Evolutionary conservation across 148 eudicot genomes (phyloP).

Genomic region (Agrostemma githago): DNA sequence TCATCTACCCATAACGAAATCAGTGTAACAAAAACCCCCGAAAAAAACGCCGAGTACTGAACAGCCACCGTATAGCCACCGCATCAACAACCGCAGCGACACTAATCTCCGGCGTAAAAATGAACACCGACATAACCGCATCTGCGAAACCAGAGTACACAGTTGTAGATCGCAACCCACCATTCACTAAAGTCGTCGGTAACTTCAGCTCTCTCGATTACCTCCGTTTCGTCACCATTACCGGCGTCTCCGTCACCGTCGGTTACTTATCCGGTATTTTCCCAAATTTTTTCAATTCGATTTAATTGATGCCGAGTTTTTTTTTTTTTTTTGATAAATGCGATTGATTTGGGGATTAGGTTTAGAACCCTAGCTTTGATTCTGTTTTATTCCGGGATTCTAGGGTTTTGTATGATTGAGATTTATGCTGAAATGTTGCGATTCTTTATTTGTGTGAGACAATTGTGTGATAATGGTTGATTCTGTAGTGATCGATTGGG

Average conservation of each 20-base stretch:
- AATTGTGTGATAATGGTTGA: background rate
- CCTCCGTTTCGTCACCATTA: constrained; percentile 76
- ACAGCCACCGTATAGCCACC: background rate
- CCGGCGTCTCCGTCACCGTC: constrained; percentile 89
- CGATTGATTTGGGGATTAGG: background rate
- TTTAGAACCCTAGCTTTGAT: background rate
- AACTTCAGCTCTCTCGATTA: constrained; percentile 90
- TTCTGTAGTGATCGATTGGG: background rate
- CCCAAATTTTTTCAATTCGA: background rate
- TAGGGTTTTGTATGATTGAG: background rate
- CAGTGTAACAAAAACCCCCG: background rate
- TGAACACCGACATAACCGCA: constrained; percentile 96
- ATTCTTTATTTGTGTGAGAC: background rate
- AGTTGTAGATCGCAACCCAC: constrained; percentile 91
- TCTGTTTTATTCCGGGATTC: background rate
- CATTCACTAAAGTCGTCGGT: constrained; percentile 78
- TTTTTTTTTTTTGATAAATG: background rate
- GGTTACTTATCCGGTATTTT: constrained; percentile 77
- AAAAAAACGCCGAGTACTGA: background rate
- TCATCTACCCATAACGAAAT: background rate
- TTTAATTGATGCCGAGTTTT: background rate
- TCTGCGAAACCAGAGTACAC: constrained; percentile 82
- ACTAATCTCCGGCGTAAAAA: constrained; percentile 21
- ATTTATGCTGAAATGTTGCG: background rate
- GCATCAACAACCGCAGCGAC: background rate